Base-by-base conservation (phyloP, 371 early-diverging fungal species). In the Actinomortierella ambigua region DNA sequence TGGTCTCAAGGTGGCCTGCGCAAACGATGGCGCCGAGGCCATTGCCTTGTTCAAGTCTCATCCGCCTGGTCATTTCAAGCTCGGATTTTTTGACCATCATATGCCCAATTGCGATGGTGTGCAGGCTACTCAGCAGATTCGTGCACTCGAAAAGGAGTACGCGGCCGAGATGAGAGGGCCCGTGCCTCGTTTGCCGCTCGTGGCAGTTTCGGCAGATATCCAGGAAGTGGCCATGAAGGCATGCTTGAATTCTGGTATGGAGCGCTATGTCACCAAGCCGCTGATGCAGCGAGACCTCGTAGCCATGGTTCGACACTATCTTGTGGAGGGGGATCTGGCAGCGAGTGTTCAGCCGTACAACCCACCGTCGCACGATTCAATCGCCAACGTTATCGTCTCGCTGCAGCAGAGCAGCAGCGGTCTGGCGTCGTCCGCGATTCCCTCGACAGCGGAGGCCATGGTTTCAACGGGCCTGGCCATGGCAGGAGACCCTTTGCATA, bases 221-320 rank as follows among this genome's bases (percentile, higher is more conserved):
- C 84, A 84, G 65, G 63, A 75, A 11, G 79, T 82, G 11, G 85
- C 86, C 2, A 78, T 69, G 3, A 79, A 77, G 17, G 69, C 82
- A 17, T 84, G 82, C 40, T 68, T 83, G 23, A 68, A 80, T 43
- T 83, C 84, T 2, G 83, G 83, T 3, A 86, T 86, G 86, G 84
- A 86, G 59, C 82, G 83, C 0, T 86, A 86, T 65, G 63, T 85
- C 23, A 85, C 86, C 14, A 85, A 85, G 40, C 86, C 86, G 2
- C 55, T 85, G 56, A 71, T 71, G 73, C 73, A 71, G 34, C 61
- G 63, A 57, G 73, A 71, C 50, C 50, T 71, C 13, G 73, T 71
- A 23, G 63, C 58, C 2, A 66, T 71, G 59, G 73, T 71, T 3
- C 73, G 73, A 20, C 66, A 66, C 3, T 71, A 66, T 41, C 66